phyloP scores from a whole-genome alignment of 2,329 filamentous ascomycete genomes.

The Cercospora sesami region DNA sequence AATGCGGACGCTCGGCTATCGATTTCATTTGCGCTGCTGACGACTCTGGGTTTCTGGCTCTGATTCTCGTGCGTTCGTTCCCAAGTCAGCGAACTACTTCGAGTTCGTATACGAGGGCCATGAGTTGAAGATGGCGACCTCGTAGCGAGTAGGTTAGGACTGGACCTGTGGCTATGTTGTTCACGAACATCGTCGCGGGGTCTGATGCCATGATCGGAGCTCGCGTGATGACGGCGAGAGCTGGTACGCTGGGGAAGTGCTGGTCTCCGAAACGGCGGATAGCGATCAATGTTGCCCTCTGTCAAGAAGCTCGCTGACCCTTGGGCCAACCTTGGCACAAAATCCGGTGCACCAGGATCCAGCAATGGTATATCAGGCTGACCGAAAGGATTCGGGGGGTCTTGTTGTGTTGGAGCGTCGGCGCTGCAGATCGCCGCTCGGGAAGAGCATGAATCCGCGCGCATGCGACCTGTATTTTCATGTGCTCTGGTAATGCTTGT shows the following conservation, averaged over 20 bases:
- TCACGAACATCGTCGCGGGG: background rate
- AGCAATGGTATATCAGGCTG: constrained; percentile 19
- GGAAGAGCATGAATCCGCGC: constrained; percentile 25
- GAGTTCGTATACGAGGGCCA: constrained; percentile 18
- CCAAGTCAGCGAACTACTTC: constrained; percentile 28
- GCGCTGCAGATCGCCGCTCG: constrained; percentile 20
- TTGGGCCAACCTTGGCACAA: constrained; percentile 33
- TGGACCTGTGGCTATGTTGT: constrained; percentile 20
- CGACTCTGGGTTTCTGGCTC: constrained; percentile 16
- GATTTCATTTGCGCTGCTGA: constrained; percentile 25
- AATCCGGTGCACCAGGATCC: constrained; percentile 35
- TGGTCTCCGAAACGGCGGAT: constrained; percentile 27
- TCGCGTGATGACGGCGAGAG: constrained; percentile 4
- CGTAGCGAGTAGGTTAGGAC: constrained; percentile 27
- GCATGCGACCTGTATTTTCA: constrained; percentile 24
- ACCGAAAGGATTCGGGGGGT: background rate
- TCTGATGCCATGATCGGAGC: background rate
- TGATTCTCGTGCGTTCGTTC: constrained; percentile 8
- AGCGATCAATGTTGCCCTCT: constrained; percentile 27
- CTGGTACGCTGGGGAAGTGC: constrained; percentile 6
- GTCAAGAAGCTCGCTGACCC: constrained; percentile 22
- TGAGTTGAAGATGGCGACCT: background rate
- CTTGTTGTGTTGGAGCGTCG: background rate
- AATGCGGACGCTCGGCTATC: background rate
- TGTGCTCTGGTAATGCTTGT: constrained; percentile 25